Conservation (phyloP, 768 basidiomycete genomes). For the Mycena chlorophos region DNA sequence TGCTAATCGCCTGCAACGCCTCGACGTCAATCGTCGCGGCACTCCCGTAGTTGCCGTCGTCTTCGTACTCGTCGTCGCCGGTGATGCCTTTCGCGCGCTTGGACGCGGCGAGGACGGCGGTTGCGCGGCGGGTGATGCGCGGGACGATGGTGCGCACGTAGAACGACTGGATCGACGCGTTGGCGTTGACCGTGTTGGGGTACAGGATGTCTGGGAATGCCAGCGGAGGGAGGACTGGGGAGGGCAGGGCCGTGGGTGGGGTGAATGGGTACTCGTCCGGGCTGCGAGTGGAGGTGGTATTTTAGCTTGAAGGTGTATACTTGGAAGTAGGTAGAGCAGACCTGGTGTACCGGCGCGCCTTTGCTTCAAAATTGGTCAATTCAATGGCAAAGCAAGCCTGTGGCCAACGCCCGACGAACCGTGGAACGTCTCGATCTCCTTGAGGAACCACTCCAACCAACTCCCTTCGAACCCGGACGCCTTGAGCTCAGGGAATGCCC, state of each 20-base stretch:
- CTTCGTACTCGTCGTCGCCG: constrained; percentile 72
- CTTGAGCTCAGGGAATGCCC: constrained; percentile 75
- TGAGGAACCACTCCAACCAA: constrained; percentile 98
- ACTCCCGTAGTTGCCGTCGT: constrained; percentile 98
- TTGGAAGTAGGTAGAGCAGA: constrained; percentile 29
- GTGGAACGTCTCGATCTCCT: constrained; percentile 93
- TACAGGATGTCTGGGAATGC: constrained; percentile 75
- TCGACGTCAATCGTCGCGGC: constrained; percentile 94
- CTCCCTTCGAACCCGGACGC: constrained; percentile 76
- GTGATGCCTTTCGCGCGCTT: constrained; percentile 68
- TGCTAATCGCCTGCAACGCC: constrained; percentile 95
- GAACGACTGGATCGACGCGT: constrained; percentile 82
- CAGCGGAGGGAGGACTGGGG: constrained; percentile 75
- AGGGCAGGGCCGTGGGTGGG: constrained; percentile 62
- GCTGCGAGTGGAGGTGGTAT: constrained; percentile 41
- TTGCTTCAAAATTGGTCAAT: constrained; percentile 55
- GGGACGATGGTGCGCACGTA: constrained; percentile 89
- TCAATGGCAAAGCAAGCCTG: constrained; percentile 8
- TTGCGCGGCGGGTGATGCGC: constrained; percentile 76
- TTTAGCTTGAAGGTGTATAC: neutral
- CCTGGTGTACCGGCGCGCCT: constrained; percentile 95
- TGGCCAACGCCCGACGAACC: constrained; percentile 53
- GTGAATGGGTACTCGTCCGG: constrained; percentile 99
- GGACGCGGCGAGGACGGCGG: constrained; percentile 59
- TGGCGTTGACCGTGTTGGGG: constrained; percentile 82